A percentile compares a stretch with the other conserved stretches of the same genome.
Conservation (phyloP, 495 filamentous ascomycete genomes). For the Copromyces sp. region DNA sequence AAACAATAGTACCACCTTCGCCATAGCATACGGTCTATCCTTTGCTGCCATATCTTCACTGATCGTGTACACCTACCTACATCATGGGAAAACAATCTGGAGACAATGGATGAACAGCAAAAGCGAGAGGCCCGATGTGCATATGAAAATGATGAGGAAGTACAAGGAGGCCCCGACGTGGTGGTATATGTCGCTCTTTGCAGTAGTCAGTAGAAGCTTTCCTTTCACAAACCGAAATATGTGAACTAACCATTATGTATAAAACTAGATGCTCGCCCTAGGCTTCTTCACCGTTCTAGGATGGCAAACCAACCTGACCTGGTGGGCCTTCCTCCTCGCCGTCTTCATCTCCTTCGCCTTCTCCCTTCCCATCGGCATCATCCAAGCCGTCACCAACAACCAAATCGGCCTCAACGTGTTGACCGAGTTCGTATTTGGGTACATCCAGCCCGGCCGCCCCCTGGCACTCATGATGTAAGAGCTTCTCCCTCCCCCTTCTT, state of each 20-base stretch:
- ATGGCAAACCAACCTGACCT: conserved; percentile 55
- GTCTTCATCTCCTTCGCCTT: conserved; percentile 47
- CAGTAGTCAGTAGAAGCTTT: conserved; percentile 21
- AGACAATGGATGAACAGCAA: conserved; percentile 49
- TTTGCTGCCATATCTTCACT: conserved; percentile 61
- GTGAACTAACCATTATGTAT: conserved; percentile 15
- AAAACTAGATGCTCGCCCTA: conserved; percentile 43
- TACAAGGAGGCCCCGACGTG: conserved; percentile 49
- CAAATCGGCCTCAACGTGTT: conserved; percentile 59
- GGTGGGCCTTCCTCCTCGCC: conserved; percentile 59
- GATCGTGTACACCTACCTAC: conserved; percentile 54
- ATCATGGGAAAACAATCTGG: conserved; percentile 55
- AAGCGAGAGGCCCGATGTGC: conserved; percentile 46
- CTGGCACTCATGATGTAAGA: conserved; percentile 55
- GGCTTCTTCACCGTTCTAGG: conserved; percentile 53
- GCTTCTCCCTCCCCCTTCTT: background rate
- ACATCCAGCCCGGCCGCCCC: conserved; percentile 55
- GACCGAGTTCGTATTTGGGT: conserved; percentile 63
- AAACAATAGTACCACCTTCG: conserved; percentile 43
- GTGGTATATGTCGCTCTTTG: conserved; percentile 46
- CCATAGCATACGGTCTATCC: conserved; percentile 56
- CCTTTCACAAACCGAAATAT: background rate
- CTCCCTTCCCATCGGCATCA: conserved; percentile 46
- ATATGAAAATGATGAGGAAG: conserved; percentile 50
- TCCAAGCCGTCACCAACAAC: conserved; percentile 58